These are phyloP conservation scores for Tetrapisispora arboricola DNA, from an alignment of 805 yeast species.

Conservation along the genomic window DNA sequence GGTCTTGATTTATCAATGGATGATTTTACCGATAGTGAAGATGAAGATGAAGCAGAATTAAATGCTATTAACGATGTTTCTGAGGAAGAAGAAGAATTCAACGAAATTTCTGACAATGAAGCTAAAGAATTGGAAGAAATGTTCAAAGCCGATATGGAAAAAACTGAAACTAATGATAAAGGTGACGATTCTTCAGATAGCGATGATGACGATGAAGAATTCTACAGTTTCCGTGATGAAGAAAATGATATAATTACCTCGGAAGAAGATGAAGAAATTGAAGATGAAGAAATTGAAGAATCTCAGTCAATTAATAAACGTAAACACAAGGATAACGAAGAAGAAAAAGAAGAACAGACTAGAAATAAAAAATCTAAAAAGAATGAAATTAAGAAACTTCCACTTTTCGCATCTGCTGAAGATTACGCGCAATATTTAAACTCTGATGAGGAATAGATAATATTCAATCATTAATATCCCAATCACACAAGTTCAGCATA, in stretches of 20 bases:
- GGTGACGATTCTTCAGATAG: constrained; percentile 26
- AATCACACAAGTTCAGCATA: too few relatives aligned
- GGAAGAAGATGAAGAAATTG: constrained; percentile 21
- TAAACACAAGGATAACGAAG: constrained; percentile 9
- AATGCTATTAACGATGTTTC: constrained; percentile 16
- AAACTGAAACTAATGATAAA: constrained; percentile 28
- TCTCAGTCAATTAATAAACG: not conserved
- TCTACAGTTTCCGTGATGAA: constrained; percentile 19
- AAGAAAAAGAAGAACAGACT: constrained; percentile 8
- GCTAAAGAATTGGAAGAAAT: constrained; percentile 11
- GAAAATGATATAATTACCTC: constrained; percentile 15
- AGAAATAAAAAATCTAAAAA: constrained; percentile 16
- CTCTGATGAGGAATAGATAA: constrained; percentile 47
- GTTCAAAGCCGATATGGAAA: constrained; percentile 24
- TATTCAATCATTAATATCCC: not conserved
- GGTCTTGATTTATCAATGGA: constrained; percentile 33
- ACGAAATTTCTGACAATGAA: constrained; percentile 12
- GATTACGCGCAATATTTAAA: constrained; percentile 68
- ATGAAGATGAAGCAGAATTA: constrained; percentile 24
- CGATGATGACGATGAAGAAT: constrained; percentile 31
- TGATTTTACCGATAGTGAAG: constrained; percentile 15
- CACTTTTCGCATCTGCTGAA: constrained; percentile 81
- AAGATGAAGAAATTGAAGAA: constrained; percentile 4
- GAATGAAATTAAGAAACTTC: constrained; percentile 47
- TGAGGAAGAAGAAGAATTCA: constrained; percentile 21